Conservation (phyloP, 208 protist genomes). For the Trypanosoma scelopori region DNA sequence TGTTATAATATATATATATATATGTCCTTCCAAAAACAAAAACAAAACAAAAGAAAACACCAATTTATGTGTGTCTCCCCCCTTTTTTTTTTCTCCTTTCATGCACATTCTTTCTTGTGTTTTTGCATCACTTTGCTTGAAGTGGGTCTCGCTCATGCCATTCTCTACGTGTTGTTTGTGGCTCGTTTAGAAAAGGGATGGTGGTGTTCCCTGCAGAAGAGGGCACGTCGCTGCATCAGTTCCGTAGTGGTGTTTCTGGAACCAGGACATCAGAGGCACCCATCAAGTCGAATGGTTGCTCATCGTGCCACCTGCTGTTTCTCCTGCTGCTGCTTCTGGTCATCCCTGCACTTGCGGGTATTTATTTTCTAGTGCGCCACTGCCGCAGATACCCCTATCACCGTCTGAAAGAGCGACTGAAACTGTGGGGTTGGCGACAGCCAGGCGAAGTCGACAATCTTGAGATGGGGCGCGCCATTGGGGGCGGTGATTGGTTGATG, state of each 20-base stretch:
- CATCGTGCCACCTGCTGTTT: not conserved
- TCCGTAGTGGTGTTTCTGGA: not conserved
- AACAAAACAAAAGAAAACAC: too few relatives aligned
- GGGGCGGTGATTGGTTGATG: constrained; percentile 46
- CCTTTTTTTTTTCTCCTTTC: too few relatives aligned
- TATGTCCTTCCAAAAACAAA: too few relatives aligned
- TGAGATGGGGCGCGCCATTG: constrained; percentile 44
- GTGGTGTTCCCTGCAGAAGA: too few relatives aligned
- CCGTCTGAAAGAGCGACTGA: constrained; percentile 28
- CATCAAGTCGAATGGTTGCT: constrained; percentile 4
- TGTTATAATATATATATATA: too few relatives aligned
- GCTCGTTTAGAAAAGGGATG: too few relatives aligned
- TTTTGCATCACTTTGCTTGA: too few relatives aligned
- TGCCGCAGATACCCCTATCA: constrained; percentile 41
- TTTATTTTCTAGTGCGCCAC: constrained; percentile 32
- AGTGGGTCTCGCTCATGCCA: too few relatives aligned
- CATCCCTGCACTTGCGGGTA: constrained; percentile 31
- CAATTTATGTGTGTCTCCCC: too few relatives aligned
- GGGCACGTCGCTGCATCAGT: too few relatives aligned
- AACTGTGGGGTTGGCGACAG: constrained; percentile 43
- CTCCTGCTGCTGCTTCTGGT: constrained; percentile 47
- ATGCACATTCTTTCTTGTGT: too few relatives aligned
- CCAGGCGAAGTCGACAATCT: constrained; percentile 51
- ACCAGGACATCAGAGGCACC: not conserved
- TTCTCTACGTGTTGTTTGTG: too few relatives aligned